Conservation (phyloP, 768 basidiomycete species). For the Lactifluus volemus region DNA sequence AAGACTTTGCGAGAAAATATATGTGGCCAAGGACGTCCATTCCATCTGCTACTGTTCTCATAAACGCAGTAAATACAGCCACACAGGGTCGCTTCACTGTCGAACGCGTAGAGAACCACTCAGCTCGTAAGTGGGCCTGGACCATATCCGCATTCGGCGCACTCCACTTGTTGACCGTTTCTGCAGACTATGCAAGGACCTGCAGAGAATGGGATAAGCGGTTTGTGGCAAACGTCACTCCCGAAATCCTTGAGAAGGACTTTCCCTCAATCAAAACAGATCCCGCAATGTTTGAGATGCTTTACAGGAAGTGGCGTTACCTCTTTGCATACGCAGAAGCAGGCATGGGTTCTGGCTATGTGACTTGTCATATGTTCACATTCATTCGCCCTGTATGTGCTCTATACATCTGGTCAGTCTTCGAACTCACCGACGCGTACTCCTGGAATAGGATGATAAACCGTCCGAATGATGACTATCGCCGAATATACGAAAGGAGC, state of each 20-base stretch:
- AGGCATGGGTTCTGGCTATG: slow-evolving; percentile 70
- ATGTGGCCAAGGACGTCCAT: slow-evolving; percentile 89
- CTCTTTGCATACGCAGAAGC: slow-evolving; percentile 70
- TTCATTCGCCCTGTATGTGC: slow-evolving; percentile 49
- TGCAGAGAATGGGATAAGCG: slow-evolving; percentile 25
- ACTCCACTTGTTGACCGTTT: background rate
- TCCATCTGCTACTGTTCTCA: slow-evolving; percentile 76
- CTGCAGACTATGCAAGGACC: slow-evolving; percentile 21
- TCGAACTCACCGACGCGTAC: background rate
- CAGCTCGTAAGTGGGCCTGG: slow-evolving; percentile 45
- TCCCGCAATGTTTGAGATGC: slow-evolving; percentile 45
- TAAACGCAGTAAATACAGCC: slow-evolving; percentile 59
- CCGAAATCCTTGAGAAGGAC: slow-evolving; percentile 45
- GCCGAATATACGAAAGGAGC: too few relatives aligned
- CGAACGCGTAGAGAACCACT: slow-evolving; percentile 79
- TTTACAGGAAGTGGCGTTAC: slow-evolving; percentile 73
- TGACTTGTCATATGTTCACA: slow-evolving; percentile 68
- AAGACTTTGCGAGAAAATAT: slow-evolving; percentile 81
- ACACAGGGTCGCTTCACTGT: slow-evolving; percentile 73
- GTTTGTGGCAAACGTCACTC: slow-evolving; percentile 39
- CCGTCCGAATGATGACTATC: background rate
- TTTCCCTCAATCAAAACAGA: slow-evolving; percentile 47
- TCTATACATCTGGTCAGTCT: background rate
- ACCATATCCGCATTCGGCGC: background rate
- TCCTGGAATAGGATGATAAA: background rate